These are phyloP conservation scores for Syncephalastrum racemosum DNA, from an alignment of 371 early-diverging fungal genomes.

Conservation along the genomic window DNA sequence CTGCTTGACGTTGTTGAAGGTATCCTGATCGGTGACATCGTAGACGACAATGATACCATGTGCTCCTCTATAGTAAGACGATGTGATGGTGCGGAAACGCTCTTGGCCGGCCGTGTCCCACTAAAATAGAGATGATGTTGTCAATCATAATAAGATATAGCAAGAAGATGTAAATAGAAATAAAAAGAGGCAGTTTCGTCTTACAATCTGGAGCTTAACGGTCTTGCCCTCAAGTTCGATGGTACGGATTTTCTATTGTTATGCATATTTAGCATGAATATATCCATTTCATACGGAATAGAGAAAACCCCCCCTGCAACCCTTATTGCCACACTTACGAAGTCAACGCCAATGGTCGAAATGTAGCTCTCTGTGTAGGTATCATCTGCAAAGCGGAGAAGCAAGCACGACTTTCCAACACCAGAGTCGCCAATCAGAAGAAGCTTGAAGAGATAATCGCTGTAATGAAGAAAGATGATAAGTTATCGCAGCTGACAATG, in stretches of 20 bases:
- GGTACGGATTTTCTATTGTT: slow-evolving; percentile 95
- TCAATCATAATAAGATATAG: background rate
- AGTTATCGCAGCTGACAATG: too few relatives aligned
- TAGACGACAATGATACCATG: slow-evolving; percentile 99
- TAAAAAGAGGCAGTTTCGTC: slow-evolving; percentile 9
- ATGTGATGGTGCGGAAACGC: slow-evolving; percentile 98
- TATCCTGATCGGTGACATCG: slow-evolving; percentile 97
- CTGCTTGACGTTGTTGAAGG: slow-evolving; percentile 83
- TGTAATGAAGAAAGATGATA: slow-evolving; percentile 19
- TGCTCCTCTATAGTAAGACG: slow-evolving; percentile 96
- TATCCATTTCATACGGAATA: too few relatives aligned
- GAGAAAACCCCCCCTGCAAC: too few relatives aligned
- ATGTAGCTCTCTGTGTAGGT: slow-evolving; percentile 98
- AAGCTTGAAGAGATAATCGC: slow-evolving; percentile 98
- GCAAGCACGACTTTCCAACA: slow-evolving; percentile 98
- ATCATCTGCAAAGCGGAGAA: slow-evolving; percentile 98
- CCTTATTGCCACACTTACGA: slow-evolving; percentile 49
- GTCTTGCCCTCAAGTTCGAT: slow-evolving; percentile 97
- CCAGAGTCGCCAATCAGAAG: slow-evolving; percentile 99
- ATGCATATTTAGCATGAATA: too few relatives aligned
- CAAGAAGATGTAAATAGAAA: background rate
- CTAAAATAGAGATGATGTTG: slow-evolving; percentile 6
- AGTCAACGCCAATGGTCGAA: slow-evolving; percentile 99
- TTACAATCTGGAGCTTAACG: slow-evolving; percentile 97
- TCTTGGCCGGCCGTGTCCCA: slow-evolving; percentile 99